Conservation (phyloP, 352 stramenopile genomes). For the Phytophthora hybrid region DNA sequence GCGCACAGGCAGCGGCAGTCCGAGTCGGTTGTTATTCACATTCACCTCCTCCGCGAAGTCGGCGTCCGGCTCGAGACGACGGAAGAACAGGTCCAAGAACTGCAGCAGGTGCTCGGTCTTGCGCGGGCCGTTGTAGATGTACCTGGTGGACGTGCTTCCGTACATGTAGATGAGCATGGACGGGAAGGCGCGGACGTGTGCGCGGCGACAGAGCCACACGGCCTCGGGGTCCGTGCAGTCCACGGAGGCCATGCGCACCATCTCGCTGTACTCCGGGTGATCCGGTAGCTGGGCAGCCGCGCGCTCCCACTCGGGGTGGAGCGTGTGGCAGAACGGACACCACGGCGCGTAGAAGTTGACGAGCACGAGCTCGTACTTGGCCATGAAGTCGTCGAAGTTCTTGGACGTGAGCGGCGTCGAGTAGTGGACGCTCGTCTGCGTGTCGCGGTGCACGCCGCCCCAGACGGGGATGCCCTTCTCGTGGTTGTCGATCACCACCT, state of each 20-base stretch:
- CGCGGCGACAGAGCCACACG: conserved; percentile 69
- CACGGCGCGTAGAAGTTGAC: conserved; percentile 89
- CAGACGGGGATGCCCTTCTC: conserved; percentile 69
- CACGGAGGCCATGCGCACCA: conserved; percentile 81
- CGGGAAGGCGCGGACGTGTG: conserved; percentile 81
- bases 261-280: conserved; percentile 83
- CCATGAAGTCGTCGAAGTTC: conserved; percentile 84
- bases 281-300: conserved; percentile 74
- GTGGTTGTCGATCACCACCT: conserved; percentile 77
- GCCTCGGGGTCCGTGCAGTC: conserved; percentile 80
- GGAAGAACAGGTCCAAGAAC: conserved; percentile 88
- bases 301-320: conserved; percentile 83
- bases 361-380: conserved; percentile 86
- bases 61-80: conserved; percentile 76
- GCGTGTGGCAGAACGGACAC: conserved; percentile 79
- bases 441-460: conserved; percentile 62
- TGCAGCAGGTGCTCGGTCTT: conserved; percentile 78
- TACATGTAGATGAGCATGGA: conserved; percentile 92
- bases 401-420: conserved; percentile 69
- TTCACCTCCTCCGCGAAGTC: conserved; percentile 87
- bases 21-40: conserved; percentile 56
- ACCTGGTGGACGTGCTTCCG: conserved; percentile 75
- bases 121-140: conserved; percentile 86
- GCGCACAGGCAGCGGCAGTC: conserved; percentile 55
- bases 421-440: conserved; percentile 71